Evolutionary conservation across 1,284 basidiomycete genomes (phyloP).

Genomic region (Ustilago loliicola): DNA sequence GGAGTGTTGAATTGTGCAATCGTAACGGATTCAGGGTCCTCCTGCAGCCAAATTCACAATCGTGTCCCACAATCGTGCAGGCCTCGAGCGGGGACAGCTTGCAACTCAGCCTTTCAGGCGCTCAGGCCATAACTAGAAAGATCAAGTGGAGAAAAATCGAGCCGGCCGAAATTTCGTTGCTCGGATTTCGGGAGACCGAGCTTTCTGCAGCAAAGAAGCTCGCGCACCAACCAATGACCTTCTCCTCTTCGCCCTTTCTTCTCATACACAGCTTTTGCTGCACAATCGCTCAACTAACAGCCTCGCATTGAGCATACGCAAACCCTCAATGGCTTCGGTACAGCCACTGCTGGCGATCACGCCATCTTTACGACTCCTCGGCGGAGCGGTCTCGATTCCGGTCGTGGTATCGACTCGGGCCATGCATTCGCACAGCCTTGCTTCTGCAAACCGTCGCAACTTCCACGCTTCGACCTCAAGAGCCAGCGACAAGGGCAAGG

Average conservation of each 20-base stretch:
- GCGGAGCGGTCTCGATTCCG: not conserved
- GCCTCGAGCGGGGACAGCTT: not conserved
- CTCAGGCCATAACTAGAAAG: too few relatives aligned
- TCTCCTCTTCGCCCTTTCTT: not conserved
- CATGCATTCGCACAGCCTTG: not conserved
- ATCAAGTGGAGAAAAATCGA: conserved; percentile 16
- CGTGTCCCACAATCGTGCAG: too few relatives aligned
- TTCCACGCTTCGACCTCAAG: conserved; percentile 9
- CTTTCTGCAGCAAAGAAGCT: not conserved
- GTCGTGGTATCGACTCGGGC: conserved; percentile 15
- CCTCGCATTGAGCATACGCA: not conserved
- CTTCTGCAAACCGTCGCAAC: not conserved
- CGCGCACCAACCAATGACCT: conserved; percentile 1
- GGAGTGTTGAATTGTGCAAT: not conserved
- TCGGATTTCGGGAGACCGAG: conserved; percentile 28
- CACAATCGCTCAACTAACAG: not conserved
- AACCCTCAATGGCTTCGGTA: not conserved
- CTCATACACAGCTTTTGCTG: not conserved
- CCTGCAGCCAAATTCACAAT: conserved; percentile 12
- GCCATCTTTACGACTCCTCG: conserved; percentile 21
- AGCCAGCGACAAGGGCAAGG: conserved; percentile 13
- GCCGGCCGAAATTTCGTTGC: conserved; percentile 29
- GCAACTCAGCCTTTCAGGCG: conserved; percentile 19
- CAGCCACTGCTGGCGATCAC: conserved; percentile 11
- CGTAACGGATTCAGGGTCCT: conserved; percentile 31